A percentile compares a stretch with the other conserved stretches of the same genome.
phyloP scores from a whole-genome alignment of 1,139 yeast species.

The Torulaspora globosa region DNA sequence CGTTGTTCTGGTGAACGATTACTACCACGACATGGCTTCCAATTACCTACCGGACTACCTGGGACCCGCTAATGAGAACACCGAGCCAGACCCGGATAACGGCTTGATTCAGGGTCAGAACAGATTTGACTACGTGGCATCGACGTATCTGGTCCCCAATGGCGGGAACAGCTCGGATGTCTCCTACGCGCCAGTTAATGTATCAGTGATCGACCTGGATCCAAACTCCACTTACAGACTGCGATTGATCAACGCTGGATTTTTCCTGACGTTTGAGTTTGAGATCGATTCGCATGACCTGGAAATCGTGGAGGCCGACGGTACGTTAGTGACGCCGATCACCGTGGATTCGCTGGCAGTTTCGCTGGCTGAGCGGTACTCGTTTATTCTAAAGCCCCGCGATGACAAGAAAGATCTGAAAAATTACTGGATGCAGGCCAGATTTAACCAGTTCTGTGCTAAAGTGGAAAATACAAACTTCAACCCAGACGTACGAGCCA shows the following conservation, averaged over 20 bases:
- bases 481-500: slow-evolving; percentile 39
- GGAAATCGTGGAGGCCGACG: slow-evolving; percentile 64
- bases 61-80: slow-evolving; percentile 44
- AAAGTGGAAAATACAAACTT: slow-evolving; percentile 37
- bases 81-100: slow-evolving; percentile 54
- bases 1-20: slow-evolving; percentile 45
- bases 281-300: slow-evolving; percentile 54
- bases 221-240: slow-evolving; percentile 49
- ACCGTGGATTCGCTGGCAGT: slow-evolving; percentile 54
- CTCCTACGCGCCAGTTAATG: slow-evolving; percentile 7
- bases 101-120: slow-evolving; percentile 50
- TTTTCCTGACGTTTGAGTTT: slow-evolving; percentile 52
- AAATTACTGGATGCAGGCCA: slow-evolving; percentile 38
- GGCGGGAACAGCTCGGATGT: slow-evolving; percentile 7
- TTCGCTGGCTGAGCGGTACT: slow-evolving; percentile 74
- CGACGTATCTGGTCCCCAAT: slow-evolving; percentile 21
- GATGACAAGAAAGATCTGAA: slow-evolving; percentile 17
- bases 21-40: slow-evolving; percentile 45
- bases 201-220: slow-evolving; percentile 35
- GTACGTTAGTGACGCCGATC: slow-evolving; percentile 58
- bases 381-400: slow-evolving; percentile 50
- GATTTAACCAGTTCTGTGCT: slow-evolving; percentile 41
- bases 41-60: slow-evolving; percentile 41
- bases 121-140: slow-evolving; percentile 37
- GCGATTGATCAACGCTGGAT: slow-evolving; percentile 51